Base-by-base conservation (phyloP, 1,284 basidiomycete species). In the Inonotus obliquus region DNA sequence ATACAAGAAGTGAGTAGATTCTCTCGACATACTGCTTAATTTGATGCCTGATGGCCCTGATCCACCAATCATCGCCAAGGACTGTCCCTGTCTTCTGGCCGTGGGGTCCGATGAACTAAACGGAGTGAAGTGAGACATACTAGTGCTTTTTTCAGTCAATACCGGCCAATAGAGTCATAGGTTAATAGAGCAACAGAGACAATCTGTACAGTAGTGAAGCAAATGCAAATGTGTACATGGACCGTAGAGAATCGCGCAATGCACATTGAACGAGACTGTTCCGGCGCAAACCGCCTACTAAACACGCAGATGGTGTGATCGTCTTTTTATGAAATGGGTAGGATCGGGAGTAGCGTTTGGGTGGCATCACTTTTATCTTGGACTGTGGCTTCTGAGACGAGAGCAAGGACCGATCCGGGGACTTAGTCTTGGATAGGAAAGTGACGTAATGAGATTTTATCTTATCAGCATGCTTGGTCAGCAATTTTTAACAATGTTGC, bases 1-100 rank as follows among this genome's bases (percentile, higher is more conserved):
- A 65, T 91, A 92, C 73, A 90, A 87, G 71, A 73, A 75, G 82
- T 86, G 60, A 59, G 76, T 57, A 11, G 14, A 37, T 25, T n/a
- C 29, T 4, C 21, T 72, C 9, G n/a, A 21, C 27, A 14, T 48
- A 23, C 23, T 41, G n/a, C n/a, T n/a, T n/a, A n/a, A n/a, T n/a
- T n/a, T n/a, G n/a, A n/a, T n/a, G n/a, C n/a, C n/a, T n/a, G n/a
- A n/a, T n/a, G n/a, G n/a, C n/a, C n/a, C n/a, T n/a, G n/a, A n/a
- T n/a, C n/a, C n/a, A n/a, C n/a, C n/a, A 32, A 11, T n/a, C 11
- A 49, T 25, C 13, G 4, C 44, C 2, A 51, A 73, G 71, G 23
- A 68, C 60, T 45, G 67, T 69, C 11, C 76, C 77, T 41, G 69
- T 77, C 29, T 77, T 79, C 66, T 78, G 74, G 72, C 76, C 77